These are phyloP conservation scores for Pichia thaimueangensis DNA, from an alignment of 805 yeast species.

Conservation along the genomic window DNA sequence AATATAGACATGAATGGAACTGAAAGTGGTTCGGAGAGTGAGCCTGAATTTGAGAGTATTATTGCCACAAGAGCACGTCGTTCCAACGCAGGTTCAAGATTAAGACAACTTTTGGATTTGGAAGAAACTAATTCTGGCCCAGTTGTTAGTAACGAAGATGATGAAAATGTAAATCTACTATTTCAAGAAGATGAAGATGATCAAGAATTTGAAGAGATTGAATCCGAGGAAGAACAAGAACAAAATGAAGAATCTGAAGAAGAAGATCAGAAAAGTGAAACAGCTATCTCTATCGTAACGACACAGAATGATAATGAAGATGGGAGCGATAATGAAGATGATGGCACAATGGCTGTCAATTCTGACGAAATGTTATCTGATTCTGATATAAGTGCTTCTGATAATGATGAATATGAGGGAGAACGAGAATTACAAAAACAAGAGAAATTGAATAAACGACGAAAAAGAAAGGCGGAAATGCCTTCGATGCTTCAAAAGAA, in stretches of 20 bases:
- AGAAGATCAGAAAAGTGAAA: slow-evolving; percentile 10
- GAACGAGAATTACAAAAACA: slow-evolving; percentile 32
- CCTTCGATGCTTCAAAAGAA: slow-evolving; percentile 15
- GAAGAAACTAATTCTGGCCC: slow-evolving; percentile 40
- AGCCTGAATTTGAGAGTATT: slow-evolving; percentile 42
- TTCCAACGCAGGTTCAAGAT: slow-evolving; percentile 83
- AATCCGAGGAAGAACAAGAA: slow-evolving; percentile 22
- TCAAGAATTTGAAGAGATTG: slow-evolving; percentile 36
- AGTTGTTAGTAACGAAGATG: slow-evolving; percentile 47
- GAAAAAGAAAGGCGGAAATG: slow-evolving; percentile 44
- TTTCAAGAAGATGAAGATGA: slow-evolving; percentile 62
- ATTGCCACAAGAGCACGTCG: slow-evolving; percentile 73
- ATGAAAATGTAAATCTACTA: slow-evolving; percentile 64
- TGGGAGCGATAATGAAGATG: slow-evolving; percentile 28
- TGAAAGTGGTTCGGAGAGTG: slow-evolving; percentile 24
- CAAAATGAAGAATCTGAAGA: slow-evolving; percentile 27
- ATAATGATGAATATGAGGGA: slow-evolving; percentile 52
- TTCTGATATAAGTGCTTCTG: slow-evolving; percentile 45
- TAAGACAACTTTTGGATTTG: slow-evolving; percentile 64
- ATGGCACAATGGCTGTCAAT: slow-evolving; percentile 17
- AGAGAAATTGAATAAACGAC: slow-evolving; percentile 21
- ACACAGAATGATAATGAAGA: slow-evolving; percentile 19
- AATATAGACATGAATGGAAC: slow-evolving; percentile 3
- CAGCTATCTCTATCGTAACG: neutral
- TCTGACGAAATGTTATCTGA: slow-evolving; percentile 41